Base-by-base conservation (phyloP, 495 filamentous ascomycete genomes). In the Talaromyces trachyspermus region DNA sequence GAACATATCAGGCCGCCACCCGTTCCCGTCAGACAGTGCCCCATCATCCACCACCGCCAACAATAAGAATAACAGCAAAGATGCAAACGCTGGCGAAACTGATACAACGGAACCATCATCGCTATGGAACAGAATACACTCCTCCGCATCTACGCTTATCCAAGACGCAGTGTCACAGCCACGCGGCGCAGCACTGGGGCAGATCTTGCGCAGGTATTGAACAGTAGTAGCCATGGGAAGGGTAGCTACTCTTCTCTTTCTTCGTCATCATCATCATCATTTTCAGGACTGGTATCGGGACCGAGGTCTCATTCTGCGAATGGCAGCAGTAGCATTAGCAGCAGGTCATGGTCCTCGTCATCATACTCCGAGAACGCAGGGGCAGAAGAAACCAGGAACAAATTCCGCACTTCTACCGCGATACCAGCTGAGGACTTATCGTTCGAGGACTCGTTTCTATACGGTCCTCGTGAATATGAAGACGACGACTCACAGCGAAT, bases 81-180 rank as follows among this genome's bases (percentile, higher is more conserved):
- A 41, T 15, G 14, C 6, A 22, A n/a, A 6, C 40, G 17, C 12
- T 3, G 17, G 20, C 20, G 22, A n/a, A 30, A 30, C 27, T 30
- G 12, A 30, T 30, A 7, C 27, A 12, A 7, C 27, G 6, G 6
- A 6, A 7, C 12, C 27, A 30, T 65, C 68, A 5, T 59, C 70
- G 8, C 56, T 63, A 50, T n/a, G n/a, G n/a, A 41, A 38, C 43
- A 63, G 67, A 41, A 60, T 72, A 50, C 67, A 72, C 43, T 54
- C 43, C 44, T 72, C 69, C 15, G 69, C 69, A 0, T 45, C 63
- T 4, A 51, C 52, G 0, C 59, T 71, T 27, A 65, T 66, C 9
- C 56, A 56, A 46, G 62, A 62, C 50, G 60, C 59, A 4, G 54
- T 69, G 48, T 54, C 58, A 24, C 41, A 51, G 8, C 45, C 57